phyloP scores from a whole-genome alignment of 257 asterid species.

The Capsicum baccatum region DNA sequence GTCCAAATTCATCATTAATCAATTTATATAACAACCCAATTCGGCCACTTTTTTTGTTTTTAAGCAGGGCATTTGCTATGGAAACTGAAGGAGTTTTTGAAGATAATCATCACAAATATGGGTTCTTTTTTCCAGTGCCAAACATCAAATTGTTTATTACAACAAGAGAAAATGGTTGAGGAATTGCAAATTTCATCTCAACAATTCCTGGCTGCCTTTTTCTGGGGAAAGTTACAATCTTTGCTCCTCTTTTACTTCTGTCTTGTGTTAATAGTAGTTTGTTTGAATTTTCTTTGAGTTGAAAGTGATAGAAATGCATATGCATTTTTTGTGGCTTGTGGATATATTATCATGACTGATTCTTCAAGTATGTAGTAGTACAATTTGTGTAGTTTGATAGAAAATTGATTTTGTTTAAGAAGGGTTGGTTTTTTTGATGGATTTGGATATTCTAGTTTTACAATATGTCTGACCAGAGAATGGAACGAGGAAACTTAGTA shows the following conservation, averaged over 20 bases:
- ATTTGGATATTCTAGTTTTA: background rate
- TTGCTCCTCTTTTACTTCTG: background rate
- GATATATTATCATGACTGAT: background rate
- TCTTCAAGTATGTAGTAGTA: background rate
- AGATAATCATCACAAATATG: background rate
- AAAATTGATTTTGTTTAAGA: background rate
- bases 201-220: background rate
- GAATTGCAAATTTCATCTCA: background rate
- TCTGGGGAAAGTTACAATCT: background rate
- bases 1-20: background rate
- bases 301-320: background rate
- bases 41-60: background rate
- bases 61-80: background rate
- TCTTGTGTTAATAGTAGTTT: background rate
- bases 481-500: too few species aligned
- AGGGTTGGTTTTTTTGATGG: background rate
- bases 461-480: background rate
- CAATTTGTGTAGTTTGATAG: background rate
- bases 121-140: background rate
- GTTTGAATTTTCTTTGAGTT: background rate
- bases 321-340: background rate
- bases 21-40: background rate
- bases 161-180: conserved; percentile 2
- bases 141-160: background rate
- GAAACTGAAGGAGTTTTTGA: conserved; percentile 8